Percentiles rank a stretch among this genome's conserved stretches.
Evolutionary conservation across 805 yeast species (phyloP).

Genomic region (Cyberlindnera nakhonratchasimensis): DNA sequence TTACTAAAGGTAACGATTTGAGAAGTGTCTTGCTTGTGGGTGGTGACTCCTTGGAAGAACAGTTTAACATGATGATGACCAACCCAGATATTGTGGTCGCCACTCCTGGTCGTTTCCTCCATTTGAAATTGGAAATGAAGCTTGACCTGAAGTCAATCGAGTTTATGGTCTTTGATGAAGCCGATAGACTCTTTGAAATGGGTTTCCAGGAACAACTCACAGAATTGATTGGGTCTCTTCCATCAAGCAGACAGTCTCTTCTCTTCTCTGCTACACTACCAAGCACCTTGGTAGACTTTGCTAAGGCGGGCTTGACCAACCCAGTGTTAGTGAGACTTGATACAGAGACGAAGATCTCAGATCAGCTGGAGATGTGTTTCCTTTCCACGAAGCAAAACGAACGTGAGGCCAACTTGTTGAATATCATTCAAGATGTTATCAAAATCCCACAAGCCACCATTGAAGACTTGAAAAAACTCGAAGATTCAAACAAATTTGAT

Average conservation of each 20-base stretch:
- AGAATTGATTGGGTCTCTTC: constrained; percentile 81
- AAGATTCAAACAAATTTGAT: constrained; percentile 37
- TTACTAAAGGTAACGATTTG: constrained; percentile 77
- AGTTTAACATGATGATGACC: constrained; percentile 85
- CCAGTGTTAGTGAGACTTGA: constrained; percentile 92
- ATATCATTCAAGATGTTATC: constrained; percentile 77
- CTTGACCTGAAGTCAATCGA: constrained; percentile 80
- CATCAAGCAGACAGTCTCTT: constrained; percentile 79
- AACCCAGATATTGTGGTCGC: constrained; percentile 95
- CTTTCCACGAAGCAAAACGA: constrained; percentile 78
- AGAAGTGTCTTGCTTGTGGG: constrained; percentile 84
- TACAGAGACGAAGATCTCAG: constrained; percentile 87
- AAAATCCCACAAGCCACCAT: constrained; percentile 76
- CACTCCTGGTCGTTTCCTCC: constrained; percentile 96
- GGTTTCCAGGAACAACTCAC: constrained; percentile 93
- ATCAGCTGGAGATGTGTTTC: constrained; percentile 86
- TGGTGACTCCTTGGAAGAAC: constrained; percentile 98
- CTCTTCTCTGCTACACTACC: constrained; percentile 96
- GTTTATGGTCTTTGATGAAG: constrained; percentile 94
- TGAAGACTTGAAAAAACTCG: constrained; percentile 58
- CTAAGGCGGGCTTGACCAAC: constrained; percentile 91
- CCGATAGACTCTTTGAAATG: constrained; percentile 94
- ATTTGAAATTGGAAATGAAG: constrained; percentile 93
- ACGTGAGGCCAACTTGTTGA: constrained; percentile 82
- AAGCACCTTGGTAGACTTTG: constrained; percentile 87